These are phyloP conservation scores for Teratosphaeria gauchensis DNA, from an alignment of 2,329 filamentous ascomycete species.

Conservation along the genomic window DNA sequence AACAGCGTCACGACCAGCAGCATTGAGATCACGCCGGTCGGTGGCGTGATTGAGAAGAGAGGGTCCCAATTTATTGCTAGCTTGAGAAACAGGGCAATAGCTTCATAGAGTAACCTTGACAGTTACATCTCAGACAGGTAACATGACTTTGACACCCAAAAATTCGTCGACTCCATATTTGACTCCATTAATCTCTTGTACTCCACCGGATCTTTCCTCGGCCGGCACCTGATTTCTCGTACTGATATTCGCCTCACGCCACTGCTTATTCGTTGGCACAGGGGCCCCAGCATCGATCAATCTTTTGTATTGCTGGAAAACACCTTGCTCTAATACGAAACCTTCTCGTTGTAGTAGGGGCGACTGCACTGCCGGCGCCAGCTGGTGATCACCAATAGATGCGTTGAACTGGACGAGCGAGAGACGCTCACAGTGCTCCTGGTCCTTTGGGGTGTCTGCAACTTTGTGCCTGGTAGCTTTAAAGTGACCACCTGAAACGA, in stretches of 20 bases:
- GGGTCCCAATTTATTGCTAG: background rate
- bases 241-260: constrained; percentile 42
- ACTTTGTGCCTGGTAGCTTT: constrained; percentile 42
- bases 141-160: constrained; percentile 38
- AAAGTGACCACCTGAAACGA: constrained; percentile 32
- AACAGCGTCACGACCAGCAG: constrained; percentile 17
- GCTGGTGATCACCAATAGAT: constrained; percentile 35
- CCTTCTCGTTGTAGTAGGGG: constrained; percentile 34
- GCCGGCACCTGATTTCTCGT: constrained; percentile 23
- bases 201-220: constrained; percentile 26
- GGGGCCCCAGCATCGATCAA: constrained; percentile 31
- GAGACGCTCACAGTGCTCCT: constrained; percentile 30
- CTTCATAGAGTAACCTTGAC: background rate
- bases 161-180: constrained; percentile 37
- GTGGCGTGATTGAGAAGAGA: background rate
- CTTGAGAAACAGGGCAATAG: background rate
- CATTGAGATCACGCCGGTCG: constrained; percentile 1
- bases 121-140: constrained; percentile 28
- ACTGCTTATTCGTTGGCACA: constrained; percentile 37
- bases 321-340: constrained; percentile 35
- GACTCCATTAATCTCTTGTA: constrained; percentile 31
- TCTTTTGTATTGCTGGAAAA: constrained; percentile 39
- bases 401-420: constrained; percentile 31
- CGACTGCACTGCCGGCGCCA: constrained; percentile 33
- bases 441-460: constrained; percentile 36